Evolutionary conservation across 371 early-diverging fungal genomes (phyloP).

Genomic region (Chytridium lagenaria): DNA sequence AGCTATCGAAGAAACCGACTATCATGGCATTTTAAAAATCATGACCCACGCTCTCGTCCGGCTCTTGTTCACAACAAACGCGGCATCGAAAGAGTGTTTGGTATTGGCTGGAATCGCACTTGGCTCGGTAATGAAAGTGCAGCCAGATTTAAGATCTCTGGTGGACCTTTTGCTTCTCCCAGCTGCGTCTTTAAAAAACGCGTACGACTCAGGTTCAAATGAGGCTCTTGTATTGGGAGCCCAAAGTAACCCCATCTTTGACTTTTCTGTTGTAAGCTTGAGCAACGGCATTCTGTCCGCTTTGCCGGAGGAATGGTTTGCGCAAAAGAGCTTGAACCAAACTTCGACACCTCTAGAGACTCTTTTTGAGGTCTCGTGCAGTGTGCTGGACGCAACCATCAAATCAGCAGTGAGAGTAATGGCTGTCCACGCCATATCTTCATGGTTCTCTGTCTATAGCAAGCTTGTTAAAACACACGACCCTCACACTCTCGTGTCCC

Average conservation of each 20-base stretch:
- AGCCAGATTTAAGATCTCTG: background rate
- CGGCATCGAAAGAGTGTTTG: background rate
- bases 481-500: background rate
- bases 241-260: too few relatives aligned
- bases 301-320: constrained; percentile 7
- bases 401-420: constrained; percentile 36
- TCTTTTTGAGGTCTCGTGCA: constrained; percentile 19
- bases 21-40: too few relatives aligned
- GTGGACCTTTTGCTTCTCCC: background rate
- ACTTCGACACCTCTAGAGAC: constrained; percentile 9
- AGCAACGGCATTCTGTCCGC: constrained; percentile 23
- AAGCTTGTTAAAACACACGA: background rate
- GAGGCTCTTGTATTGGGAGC: too few relatives aligned
- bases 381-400: constrained; percentile 19
- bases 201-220: too few relatives aligned
- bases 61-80: background rate
- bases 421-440: constrained; percentile 38
- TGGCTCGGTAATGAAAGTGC: background rate
- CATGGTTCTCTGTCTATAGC: constrained; percentile 31
- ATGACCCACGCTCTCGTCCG: too few relatives aligned
- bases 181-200: too few relatives aligned
- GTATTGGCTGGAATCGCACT: background rate
- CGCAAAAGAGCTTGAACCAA: background rate
- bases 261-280: background rate
- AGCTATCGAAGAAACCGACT: too few relatives aligned